phyloP scores from a whole-genome alignment of 2,329 filamentous ascomycete species.

The Fusarium ramigenum region DNA sequence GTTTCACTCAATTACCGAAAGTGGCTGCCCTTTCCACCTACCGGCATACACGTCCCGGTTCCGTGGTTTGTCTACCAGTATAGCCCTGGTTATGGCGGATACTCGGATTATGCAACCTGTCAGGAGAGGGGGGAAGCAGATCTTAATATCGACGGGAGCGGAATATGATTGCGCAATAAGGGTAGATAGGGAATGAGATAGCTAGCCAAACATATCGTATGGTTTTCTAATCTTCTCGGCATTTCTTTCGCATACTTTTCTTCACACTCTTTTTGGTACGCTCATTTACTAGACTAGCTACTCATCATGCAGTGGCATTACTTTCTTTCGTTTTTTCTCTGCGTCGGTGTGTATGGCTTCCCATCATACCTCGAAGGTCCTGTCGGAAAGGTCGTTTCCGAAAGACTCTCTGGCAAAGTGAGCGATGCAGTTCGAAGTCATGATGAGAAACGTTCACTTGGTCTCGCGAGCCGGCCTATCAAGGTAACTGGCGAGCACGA shows the following conservation, averaged over 20 bases:
- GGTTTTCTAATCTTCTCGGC: slow-evolving; percentile 6
- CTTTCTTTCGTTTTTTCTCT: neutral
- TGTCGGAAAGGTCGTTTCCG: neutral
- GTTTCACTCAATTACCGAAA: neutral
- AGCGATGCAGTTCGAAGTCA: neutral
- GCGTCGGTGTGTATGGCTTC: neutral
- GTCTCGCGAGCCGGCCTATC: neutral
- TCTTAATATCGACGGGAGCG: neutral
- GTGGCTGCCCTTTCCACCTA: neutral
- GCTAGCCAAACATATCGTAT: neutral
- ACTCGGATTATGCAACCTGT: neutral
- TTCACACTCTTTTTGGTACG: neutral
- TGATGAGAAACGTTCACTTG: neutral
- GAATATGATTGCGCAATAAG: neutral
- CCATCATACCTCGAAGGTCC: neutral
- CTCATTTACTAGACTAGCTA: neutral
- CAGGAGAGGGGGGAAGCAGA: neutral
- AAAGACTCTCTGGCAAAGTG: neutral
- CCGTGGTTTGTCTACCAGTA: neutral
- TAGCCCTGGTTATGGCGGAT: neutral
- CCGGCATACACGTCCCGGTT: neutral
- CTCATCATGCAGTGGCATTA: slow-evolving; percentile 10
- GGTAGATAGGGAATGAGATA: neutral
- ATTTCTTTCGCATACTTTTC: neutral
- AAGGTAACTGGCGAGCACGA: slow-evolving; percentile 28